These are phyloP conservation scores for Debaryomyces nepalensis DNA, from an alignment of 1,139 yeast species.

Conservation along the genomic window DNA sequence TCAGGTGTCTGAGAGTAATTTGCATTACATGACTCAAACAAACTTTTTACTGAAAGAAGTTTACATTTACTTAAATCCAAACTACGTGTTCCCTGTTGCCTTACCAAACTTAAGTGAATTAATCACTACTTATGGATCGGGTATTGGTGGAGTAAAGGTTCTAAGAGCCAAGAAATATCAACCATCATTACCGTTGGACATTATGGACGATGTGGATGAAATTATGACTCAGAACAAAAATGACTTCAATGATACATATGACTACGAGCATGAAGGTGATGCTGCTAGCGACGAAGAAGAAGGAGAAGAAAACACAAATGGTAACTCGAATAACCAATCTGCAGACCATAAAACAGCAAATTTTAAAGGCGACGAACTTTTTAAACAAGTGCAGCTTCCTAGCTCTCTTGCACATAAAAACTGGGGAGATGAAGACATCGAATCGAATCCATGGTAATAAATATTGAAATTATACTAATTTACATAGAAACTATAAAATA, in stretches of 20 bases:
- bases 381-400: slow-evolving; percentile 56
- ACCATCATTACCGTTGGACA: slow-evolving; percentile 63
- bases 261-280: slow-evolving; percentile 33
- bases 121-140: slow-evolving; percentile 64
- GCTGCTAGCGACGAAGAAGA: slow-evolving; percentile 21
- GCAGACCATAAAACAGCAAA: slow-evolving; percentile 15
- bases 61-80: slow-evolving; percentile 53
- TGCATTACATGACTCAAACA: slow-evolving; percentile 50
- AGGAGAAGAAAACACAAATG: slow-evolving; percentile 19
- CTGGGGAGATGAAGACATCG: slow-evolving; percentile 49
- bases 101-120: slow-evolving; percentile 65
- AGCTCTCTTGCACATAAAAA: slow-evolving; percentile 54
- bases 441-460: slow-evolving; percentile 53
- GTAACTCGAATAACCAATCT: not conserved
- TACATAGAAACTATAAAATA: slow-evolving; percentile 2
- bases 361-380: slow-evolving; percentile 53
- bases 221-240: slow-evolving; percentile 43
- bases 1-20: slow-evolving; percentile 37
- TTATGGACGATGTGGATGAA: slow-evolving; percentile 68
- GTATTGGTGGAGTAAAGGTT: slow-evolving; percentile 56
- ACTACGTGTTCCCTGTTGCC: slow-evolving; percentile 52
- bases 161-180: slow-evolving; percentile 55
- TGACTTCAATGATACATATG: slow-evolving; percentile 40
- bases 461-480: not conserved
- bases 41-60: slow-evolving; percentile 46